Base-by-base conservation (phyloP, 2,329 filamentous ascomycete species). In the Coniochaeta hoffmannii region DNA sequence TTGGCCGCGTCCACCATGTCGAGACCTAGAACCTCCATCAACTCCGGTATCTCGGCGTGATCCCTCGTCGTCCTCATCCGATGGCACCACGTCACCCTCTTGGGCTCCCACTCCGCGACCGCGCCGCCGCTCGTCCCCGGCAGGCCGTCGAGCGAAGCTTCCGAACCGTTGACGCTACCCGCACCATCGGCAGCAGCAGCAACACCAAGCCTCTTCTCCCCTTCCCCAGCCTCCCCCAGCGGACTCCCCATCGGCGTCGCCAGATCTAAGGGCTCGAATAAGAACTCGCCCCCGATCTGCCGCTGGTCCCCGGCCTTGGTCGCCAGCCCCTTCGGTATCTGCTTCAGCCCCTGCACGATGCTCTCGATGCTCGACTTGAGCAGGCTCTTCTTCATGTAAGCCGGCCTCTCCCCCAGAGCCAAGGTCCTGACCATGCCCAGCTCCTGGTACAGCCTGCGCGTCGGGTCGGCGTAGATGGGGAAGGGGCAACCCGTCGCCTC, bases 41-140 rank as follows among this genome's bases (percentile, higher is more conserved):
- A 63, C 67, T 86, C 85, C 0, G 78, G 76, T 1, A 92, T 75
- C 73, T 91, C 88, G 1, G 81, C 80, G 66, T 95, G 90, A 61
- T 92, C 89, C 51, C 89, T 74, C 12, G 89, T 93, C 56, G 82
- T 88, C 65, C 77, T 77, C 89, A 95, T 95, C 28, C 89, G 78
- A 71, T 93, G 88, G 63, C 87, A 91, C 89, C 90, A 95, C 1
- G 82, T 85, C 28, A 89, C 79, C 55, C 73, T 74, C 71, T 88
- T 87, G 64, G 81, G 61, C 53, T 66, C 66, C 24, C 65, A 68
- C 9, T 62, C 65, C n/a, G 53, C 59, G 7, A 63, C 63, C 12
- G 12, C 41, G 26, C 59, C 59, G 55, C 65, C 59, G 51, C 26
- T 53, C n/a, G n/a, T n/a, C 35, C 30, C 59, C 46, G 31, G 49